Percentiles rank a stretch among this genome's conserved stretches.
Evolutionary conservation across 768 basidiomycete genomes (phyloP).

Genomic region (Chiua virens): DNA sequence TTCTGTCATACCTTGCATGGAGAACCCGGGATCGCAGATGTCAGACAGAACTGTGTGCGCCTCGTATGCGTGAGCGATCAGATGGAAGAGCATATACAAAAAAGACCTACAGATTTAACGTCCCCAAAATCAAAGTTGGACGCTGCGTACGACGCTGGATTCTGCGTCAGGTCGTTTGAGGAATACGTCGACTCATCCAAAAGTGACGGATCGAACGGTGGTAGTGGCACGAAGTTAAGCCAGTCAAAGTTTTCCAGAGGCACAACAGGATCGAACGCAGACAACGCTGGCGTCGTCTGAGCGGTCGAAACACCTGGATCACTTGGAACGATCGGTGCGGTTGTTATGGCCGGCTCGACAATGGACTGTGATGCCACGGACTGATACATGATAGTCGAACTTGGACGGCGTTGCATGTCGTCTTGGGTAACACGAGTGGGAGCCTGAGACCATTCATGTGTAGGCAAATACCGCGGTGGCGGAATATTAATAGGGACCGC

Average conservation of each 20-base stretch:
- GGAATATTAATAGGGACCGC: constrained; percentile 34
- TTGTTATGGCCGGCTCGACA: background rate
- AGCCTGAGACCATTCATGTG: constrained; percentile 20
- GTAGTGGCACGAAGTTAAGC: constrained; percentile 12
- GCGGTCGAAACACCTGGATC: no score
- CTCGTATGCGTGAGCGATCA: background rate
- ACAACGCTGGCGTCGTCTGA: background rate
- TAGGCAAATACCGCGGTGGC: constrained; percentile 3
- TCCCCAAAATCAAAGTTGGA: constrained; percentile 4
- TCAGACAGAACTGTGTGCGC: constrained; percentile 1
- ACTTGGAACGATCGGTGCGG: no score
- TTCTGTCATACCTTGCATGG: constrained; percentile 9
- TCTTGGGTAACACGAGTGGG: constrained; percentile 28
- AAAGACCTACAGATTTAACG: constrained; percentile 14
- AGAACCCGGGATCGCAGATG: constrained; percentile 1
- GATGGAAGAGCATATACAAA: background rate
- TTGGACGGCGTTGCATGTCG: constrained; percentile 36
- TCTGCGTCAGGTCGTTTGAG: constrained; percentile 4
- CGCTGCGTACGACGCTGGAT: background rate
- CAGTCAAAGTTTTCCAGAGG: constrained; percentile 8
- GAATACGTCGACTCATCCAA: constrained; percentile 2
- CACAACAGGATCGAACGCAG: background rate
- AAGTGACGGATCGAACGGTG: constrained; percentile 2
- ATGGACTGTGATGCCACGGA: constrained; percentile 18
- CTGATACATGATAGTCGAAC: constrained; percentile 35